These are phyloP conservation scores for Pestalotiopsis sp. DNA, from an alignment of 2,329 filamentous ascomycete genomes.

Conservation along the genomic window DNA sequence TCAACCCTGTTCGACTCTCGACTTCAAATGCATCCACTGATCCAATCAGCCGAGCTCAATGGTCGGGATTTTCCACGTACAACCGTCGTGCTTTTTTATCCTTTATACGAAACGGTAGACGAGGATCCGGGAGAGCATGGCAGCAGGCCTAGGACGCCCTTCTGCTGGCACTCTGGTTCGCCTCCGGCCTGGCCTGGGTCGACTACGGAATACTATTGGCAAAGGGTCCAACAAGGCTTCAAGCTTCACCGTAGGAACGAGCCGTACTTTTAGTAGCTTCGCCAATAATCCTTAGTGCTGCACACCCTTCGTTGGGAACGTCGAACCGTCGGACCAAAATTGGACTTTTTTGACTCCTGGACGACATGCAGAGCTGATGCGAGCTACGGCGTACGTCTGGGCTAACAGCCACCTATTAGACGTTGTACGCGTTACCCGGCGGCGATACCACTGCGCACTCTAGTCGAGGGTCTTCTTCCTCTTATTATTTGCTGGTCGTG, in stretches of 20 bases:
- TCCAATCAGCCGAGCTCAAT: neutral
- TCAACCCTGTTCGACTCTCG: neutral
- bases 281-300: neutral
- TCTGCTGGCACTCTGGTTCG: neutral
- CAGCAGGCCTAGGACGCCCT: neutral
- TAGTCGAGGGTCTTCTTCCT: neutral
- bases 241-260: conserved; percentile 7
- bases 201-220: neutral
- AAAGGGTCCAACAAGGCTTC: neutral
- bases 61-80: neutral
- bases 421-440: neutral
- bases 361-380: neutral
- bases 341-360: neutral
- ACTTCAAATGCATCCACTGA: neutral
- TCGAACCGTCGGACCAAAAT: neutral
- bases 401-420: neutral
- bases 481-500: neutral
- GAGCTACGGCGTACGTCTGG: neutral
- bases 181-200: neutral
- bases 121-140: neutral
- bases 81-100: neutral
- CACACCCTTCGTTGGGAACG: neutral
- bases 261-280: neutral
- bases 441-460: neutral
- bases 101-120: neutral